A percentile compares a stretch with the other conserved stretches of the same genome.
These are phyloP conservation scores for Trichoderma endophyticum DNA, from an alignment of 2,329 filamentous ascomycete species.

Conservation along the genomic window DNA sequence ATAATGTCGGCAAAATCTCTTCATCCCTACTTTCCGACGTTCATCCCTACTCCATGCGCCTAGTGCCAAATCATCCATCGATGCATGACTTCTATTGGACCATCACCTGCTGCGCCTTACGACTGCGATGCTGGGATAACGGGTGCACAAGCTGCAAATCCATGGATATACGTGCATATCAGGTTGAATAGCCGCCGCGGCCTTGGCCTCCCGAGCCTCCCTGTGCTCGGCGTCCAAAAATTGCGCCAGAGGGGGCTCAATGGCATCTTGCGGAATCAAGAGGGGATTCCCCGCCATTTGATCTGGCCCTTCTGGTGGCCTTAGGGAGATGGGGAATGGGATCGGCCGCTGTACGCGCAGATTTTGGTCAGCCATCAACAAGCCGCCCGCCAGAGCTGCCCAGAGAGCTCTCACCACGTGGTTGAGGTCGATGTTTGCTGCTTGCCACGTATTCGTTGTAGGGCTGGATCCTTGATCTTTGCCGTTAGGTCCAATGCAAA, in stretches of 20 bases:
- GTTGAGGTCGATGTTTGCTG: neutral
- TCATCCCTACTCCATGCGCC: neutral
- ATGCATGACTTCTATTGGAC: neutral
- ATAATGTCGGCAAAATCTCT: neutral
- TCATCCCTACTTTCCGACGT: neutral
- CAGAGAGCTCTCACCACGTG: slow-evolving; percentile 12
- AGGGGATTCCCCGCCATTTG: slow-evolving; percentile 1
- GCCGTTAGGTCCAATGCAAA: neutral
- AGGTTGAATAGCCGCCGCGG: neutral
- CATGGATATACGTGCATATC: neutral
- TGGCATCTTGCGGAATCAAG: slow-evolving; percentile 9
- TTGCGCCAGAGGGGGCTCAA: neutral
- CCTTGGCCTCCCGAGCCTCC: neutral
- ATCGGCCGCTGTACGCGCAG: neutral
- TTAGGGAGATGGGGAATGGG: neutral
- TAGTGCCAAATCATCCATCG: neutral
- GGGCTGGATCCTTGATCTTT: slow-evolving; percentile 8
- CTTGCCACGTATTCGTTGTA: slow-evolving; percentile 11
- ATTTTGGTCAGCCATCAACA: neutral
- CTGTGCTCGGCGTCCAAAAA: neutral
- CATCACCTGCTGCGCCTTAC: neutral
- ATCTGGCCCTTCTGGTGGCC: neutral
- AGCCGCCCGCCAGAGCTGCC: neutral
- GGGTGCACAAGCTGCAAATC: neutral
- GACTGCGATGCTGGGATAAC: neutral